Evolutionary conservation across 1,139 yeast genomes (phyloP).

Genomic region (Blastobotrys elegans): DNA sequence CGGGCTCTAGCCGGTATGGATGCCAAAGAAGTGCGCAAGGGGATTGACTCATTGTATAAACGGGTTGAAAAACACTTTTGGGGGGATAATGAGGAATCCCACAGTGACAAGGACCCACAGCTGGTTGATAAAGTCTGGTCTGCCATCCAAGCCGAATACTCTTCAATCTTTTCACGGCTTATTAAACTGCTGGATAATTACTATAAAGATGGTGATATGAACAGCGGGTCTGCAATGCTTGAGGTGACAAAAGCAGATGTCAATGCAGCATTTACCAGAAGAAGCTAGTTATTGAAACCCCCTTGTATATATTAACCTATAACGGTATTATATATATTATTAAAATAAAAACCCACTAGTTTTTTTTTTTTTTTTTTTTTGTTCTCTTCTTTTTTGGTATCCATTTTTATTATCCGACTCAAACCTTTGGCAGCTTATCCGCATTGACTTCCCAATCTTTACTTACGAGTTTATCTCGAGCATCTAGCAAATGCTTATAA

Average conservation of each 20-base stretch:
- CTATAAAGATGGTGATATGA: slow-evolving; percentile 37
- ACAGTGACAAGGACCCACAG: slow-evolving; percentile 38
- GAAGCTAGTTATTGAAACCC: not conserved
- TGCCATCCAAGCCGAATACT: slow-evolving; percentile 47
- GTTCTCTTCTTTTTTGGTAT: too few relatives aligned
- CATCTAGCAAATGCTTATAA: slow-evolving; percentile 76
- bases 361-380: too few relatives aligned
- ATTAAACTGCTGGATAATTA: slow-evolving; percentile 40
- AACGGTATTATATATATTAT: slow-evolving; percentile 1
- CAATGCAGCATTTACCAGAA: slow-evolving; percentile 35
- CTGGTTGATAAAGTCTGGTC: slow-evolving; percentile 49
- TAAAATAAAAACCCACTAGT: not conserved
- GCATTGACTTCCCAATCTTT: slow-evolving; percentile 72
- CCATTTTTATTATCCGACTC: slow-evolving; percentile 1
- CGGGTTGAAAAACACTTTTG: slow-evolving; percentile 57
- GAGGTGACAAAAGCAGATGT: slow-evolving; percentile 43
- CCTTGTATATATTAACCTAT: slow-evolving; percentile 12
- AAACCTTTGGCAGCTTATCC: slow-evolving; percentile 52
- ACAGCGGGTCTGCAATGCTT: slow-evolving; percentile 25
- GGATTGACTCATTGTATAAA: slow-evolving; percentile 52
- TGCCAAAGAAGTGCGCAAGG: slow-evolving; percentile 50
- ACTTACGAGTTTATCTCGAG: slow-evolving; percentile 65
- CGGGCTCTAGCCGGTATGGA: slow-evolving; percentile 55
- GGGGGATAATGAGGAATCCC: slow-evolving; percentile 33
- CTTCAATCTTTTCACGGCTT: slow-evolving; percentile 40